Evolutionary conservation across 176 grass and related monocot genomes (phyloP), one percentile per base, ranked within the genome.

Genomic region (Triticum urartu): DNA sequence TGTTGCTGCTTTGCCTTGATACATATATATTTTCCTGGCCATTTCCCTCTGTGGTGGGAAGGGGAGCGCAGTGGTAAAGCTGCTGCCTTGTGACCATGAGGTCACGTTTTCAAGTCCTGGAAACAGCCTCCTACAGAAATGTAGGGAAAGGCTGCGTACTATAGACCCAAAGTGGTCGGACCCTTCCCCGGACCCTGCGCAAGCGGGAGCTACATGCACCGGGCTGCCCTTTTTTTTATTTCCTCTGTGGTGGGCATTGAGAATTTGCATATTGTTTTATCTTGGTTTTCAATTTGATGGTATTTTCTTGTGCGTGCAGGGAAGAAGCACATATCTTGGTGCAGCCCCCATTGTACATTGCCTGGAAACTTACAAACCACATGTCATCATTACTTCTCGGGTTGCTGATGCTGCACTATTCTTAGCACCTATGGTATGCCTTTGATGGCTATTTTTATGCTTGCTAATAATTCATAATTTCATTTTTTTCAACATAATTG

Each of bases 351-450:
- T 95, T 88, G 93, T 95, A 86, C 75, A 90, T 64, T 98, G 96
- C 87, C 66, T 98, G 43, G 92, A 98, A 86, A 91, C 77, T 66
- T 89, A 94, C 62, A 89, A 91, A 74, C 93, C 96, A 54, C 64
- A 98, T 80, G 91, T 98, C 84, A 50, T 95, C 77, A 95, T 98
- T 82, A 98, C 96, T 91, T 98, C 96, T 81, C 81, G 92, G 73
- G 88, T 98, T 87, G 93, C 96, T 88, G 96, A 98, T 95, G 96
- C 93, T 84, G 79, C 96, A 25, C 88, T 98, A 33, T 98, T 98
- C 75, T 88, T 98, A 90, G 96, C 93, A 85, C 93, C 96, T 68
- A 95, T 98, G 93, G 96, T 95, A 88, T 67, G 84, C 9, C 11
- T 67, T 84, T 68, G 59, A 83, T 86, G 13, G 30, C 18, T 81